phyloP scores from a whole-genome alignment of 768 basidiomycete genomes.

The Lyophyllum atratum region DNA sequence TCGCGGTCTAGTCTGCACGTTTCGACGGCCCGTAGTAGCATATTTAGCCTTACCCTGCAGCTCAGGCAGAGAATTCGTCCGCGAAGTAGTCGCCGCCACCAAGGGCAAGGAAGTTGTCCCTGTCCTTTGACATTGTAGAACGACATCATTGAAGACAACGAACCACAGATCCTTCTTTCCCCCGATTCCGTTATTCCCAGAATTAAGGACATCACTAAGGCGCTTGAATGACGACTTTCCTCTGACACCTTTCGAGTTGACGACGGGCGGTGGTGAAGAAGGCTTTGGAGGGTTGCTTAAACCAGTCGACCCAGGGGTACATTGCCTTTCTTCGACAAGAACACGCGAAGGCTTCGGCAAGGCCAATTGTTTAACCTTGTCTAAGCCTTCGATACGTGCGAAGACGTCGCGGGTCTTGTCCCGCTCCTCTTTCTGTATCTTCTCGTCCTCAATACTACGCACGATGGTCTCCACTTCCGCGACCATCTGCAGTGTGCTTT shows the following conservation, averaged over 20 bases:
- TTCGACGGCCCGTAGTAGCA: slow-evolving; percentile 77
- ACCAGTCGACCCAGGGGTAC: slow-evolving; percentile 34
- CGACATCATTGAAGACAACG: slow-evolving; percentile 94
- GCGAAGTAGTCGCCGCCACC: slow-evolving; percentile 63
- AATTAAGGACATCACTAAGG: slow-evolving; percentile 83
- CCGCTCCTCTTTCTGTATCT: slow-evolving; percentile 93
- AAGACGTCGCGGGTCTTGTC: slow-evolving; percentile 95
- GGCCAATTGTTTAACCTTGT: slow-evolving; percentile 90
- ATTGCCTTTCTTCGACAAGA: slow-evolving; percentile 78
- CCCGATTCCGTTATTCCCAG: slow-evolving; percentile 48
- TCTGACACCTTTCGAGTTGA: slow-evolving; percentile 62
- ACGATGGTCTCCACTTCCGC: slow-evolving; percentile 97
- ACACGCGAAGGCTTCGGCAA: slow-evolving; percentile 88
- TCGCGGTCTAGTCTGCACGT: slow-evolving; percentile 76
- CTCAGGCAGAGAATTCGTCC: slow-evolving; percentile 82
- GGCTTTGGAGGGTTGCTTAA: slow-evolving; percentile 34
- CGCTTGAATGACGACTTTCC: slow-evolving; percentile 89
- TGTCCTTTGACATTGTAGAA: slow-evolving; percentile 86
- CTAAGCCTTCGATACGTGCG: slow-evolving; percentile 94
- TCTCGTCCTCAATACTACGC: slow-evolving; percentile 96
- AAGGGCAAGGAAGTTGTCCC: slow-evolving; percentile 87
- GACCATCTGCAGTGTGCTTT: slow-evolving; percentile 94
- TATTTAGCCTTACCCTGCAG: slow-evolving; percentile 83
- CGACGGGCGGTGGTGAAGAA: slow-evolving; percentile 41
- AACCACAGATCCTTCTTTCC: slow-evolving; percentile 92